phyloP scores from a whole-genome alignment of 768 basidiomycete genomes.

The Russula virescens region DNA sequence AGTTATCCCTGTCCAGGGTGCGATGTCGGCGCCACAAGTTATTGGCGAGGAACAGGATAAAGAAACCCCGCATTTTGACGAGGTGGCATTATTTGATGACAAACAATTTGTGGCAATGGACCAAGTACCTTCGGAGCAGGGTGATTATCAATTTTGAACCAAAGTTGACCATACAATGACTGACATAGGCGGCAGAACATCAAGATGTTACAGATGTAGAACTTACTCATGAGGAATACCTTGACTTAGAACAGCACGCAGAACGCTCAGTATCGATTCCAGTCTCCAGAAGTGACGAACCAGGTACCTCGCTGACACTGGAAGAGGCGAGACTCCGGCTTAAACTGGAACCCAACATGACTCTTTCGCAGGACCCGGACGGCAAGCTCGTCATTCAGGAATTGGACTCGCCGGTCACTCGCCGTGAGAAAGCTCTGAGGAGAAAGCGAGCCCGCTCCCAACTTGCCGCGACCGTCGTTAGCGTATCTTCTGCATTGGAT shows the following conservation, averaged over 20 bases:
- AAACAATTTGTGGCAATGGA: not conserved
- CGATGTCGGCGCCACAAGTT: not conserved
- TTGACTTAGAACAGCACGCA: not conserved
- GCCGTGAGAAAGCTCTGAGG: conserved; percentile 50
- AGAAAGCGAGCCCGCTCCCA: conserved; percentile 32
- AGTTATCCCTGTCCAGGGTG: conserved; percentile 11
- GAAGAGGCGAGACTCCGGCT: conserved; percentile 12
- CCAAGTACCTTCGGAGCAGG: not conserved
- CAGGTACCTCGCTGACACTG: not conserved
- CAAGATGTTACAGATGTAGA: not conserved
- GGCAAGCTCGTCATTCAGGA: conserved; percentile 63
- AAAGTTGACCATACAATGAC: not conserved
- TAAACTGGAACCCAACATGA: conserved; percentile 18
- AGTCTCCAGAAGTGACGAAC: not conserved
- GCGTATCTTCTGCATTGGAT: conserved; percentile 6
- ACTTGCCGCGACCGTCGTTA: conserved; percentile 17
- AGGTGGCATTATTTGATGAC: not conserved
- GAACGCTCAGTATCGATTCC: not conserved
- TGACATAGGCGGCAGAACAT: not conserved
- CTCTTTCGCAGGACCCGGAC: conserved; percentile 32
- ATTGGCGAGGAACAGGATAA: not conserved
- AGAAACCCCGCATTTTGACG: not conserved
- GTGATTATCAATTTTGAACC: not conserved
- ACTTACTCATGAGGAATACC: not conserved
- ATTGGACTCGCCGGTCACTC: conserved; percentile 64